Evolutionary conservation across 495 filamentous ascomycete species (phyloP).

Genomic region (Aspergillus avenaceus): DNA sequence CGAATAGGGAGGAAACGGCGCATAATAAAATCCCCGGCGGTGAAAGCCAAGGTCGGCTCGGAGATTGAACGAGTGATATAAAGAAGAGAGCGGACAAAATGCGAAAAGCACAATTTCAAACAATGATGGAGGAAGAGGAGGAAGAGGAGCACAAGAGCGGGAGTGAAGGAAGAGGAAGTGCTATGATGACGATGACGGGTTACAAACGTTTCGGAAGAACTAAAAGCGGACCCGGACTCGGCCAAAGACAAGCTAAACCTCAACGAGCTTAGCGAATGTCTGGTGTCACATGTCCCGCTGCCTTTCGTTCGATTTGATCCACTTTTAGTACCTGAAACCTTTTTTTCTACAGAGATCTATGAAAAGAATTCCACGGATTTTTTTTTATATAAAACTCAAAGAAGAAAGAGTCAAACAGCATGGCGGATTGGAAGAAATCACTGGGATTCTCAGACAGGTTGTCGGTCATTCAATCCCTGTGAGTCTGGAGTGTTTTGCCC

Average conservation of each 20-base stretch:
- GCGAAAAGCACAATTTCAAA: too few relatives aligned
- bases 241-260: not conserved
- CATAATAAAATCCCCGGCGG: conserved; percentile 32
- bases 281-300: conserved; percentile 9
- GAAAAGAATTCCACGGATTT: not conserved
- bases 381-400: too few relatives aligned
- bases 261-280: not conserved
- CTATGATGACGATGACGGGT: conserved; percentile 14
- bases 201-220: conserved; percentile 11
- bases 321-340: not conserved
- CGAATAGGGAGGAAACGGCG: conserved; percentile 21
- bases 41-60: conserved; percentile 1
- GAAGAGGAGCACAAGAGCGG: not conserved
- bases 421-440: conserved; percentile 36
- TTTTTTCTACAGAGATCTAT: too few relatives aligned
- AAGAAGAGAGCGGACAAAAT: not conserved
- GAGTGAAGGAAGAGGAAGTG: conserved; percentile 1
- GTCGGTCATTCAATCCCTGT: conserved; percentile 44
- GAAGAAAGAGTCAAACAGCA: conserved; percentile 9
- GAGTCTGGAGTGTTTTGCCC: conserved; percentile 7
- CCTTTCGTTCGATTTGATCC: not conserved
- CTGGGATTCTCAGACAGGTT: conserved; percentile 52
- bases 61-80: not conserved
- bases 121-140: not conserved
- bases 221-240: conserved; percentile 2